Evolutionary conservation across 225 moss, liverwort and hornwort species (phyloP), one percentile per base, ranked within the genome.

Genomic region (Physcomitrellopsis africana): DNA sequence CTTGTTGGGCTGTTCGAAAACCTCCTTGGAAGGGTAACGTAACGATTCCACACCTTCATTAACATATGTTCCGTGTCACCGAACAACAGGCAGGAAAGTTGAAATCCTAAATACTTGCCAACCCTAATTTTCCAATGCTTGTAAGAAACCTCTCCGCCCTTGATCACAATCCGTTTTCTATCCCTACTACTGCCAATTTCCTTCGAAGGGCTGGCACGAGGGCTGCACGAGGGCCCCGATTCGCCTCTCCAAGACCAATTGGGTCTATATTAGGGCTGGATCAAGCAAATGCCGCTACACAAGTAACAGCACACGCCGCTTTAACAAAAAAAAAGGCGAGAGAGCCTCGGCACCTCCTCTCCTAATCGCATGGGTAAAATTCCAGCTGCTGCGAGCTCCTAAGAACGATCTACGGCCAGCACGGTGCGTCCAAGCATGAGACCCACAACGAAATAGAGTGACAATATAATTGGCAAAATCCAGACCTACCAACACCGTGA

Each of bases 1-100:
- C 92, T 92, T 51, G 92, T 92, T 77, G 86, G 86, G 72, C 86
- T 90, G 3, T 90, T 88, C 80, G 92, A 92, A 71, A 83, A 82
- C 52, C 77, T 92, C 57, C 77, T 90, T 37, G 86, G 83, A 81
- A 86, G 86, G 86, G 83, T 89, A 86, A 81, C 60, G 73, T 88
- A 76, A 88, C 55, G 17, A 37, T 37, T 7, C 2, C 32, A 37
- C 32, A 7, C 32, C 32, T 37, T 37, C 32, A 37, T 29, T 67
- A 16, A 63, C 51, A 5, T 17, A 63, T 16, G 23, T 22, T 27
- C 63, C 63, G 32, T 55, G 67, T 57, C 26, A 73, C 72, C 41
- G 42, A 58, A 66, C 43, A 8, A 54, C 17, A 63, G 43, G 47
- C 45, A 46, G 59, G 49, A 26, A 66, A 65, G 32, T 61, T 61